Base-by-base conservation (phyloP, 192 early-diverging fungal species). In the Geosiphon pyriformis region DNA sequence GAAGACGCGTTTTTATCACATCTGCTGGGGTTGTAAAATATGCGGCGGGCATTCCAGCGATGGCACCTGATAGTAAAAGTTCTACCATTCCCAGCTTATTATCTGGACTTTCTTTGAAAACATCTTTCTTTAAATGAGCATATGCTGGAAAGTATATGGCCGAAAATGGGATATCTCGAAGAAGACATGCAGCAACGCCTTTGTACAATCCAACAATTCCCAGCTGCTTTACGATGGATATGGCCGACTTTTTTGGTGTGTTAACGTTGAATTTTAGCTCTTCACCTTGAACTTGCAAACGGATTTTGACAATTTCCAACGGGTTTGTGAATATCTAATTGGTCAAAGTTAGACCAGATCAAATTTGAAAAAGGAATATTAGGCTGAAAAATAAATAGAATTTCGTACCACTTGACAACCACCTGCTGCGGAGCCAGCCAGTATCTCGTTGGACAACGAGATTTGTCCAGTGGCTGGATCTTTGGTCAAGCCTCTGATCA, bases 271-370 rank as follows among this genome's bases (percentile, higher is more conserved):
- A 20, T 68, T 85, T 86, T 52, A 85, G 81, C 48, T 85, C 76
- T 75, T 92, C 90, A 70, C 90, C 90, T 70, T 90, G 88, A 29
- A 89, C 80, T 77, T 98, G 96, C 63, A 98, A 85, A 58, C 93
- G 90, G 76, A 98, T 98, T 80, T 98, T 98, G 78, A 98, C 96
- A 74, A 98, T 98, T 78, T 98, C 96, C 65, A 98, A 74, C 30
- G 96, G 96, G 67, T 98, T 96, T 51, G 96, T 98, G 72, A 98
- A 98, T 6, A 97, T 50, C 70, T 72, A 59, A 15, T 17, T 25
- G 32, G 12, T n/a, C n/a, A 35, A 47, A 37, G 11, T 6, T 27
- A 56, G 4, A 56, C 3, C 22, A 31, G 11, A 26, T 29, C 18
- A 58, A 1, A 29, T 48, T 67, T 3, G n/a, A 20, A 1, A 51